Base-by-base conservation (phyloP, 2,329 filamentous ascomycete genomes). In the Alternaria panax region DNA sequence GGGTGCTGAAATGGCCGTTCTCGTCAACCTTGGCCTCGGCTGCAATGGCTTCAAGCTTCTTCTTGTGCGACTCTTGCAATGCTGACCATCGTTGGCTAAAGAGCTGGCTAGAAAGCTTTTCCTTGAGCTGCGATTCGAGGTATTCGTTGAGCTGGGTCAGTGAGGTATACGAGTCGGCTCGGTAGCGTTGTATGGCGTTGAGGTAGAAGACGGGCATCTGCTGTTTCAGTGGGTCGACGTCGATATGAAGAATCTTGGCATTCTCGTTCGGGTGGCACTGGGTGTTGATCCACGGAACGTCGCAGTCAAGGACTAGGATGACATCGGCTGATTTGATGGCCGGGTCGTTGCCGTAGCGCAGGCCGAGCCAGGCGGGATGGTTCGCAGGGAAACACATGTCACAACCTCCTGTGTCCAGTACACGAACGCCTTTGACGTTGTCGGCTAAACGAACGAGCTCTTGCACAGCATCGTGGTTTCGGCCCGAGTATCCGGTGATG, bases 221-320 rank as follows among this genome's bases (percentile, higher is more conserved):
- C 62, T 86, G 83, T 61, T 91, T 91, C 22, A 91, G 78, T 1
- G 88, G 87, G 63, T 91, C 89, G 34, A 86, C 81, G 65, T 91
- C 89, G 50, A 91, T 80, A 66, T 91, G 88, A 57, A 86, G 84
- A 63, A 91, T 86, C 59, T 83, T 86, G 2, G 87, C 84, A 7
- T 80, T 78, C 1, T 80, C 75, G 4, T 80, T 82, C 0, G 88
- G 88, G 45, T 84, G 83, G 78, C 85, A 88, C 61, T 88, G 87
- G 0, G 92, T 95, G n/a, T 90, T 88, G 55, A 97, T 93, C 92
- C 93, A 97, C 0, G 93, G 93, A 0, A 97, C 92, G 72, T 97
- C 93, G 64, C 92, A 96, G 77, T 97, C 91, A 24, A 96, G 74
- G 2, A 97, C 89, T 1, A 97, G 67, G 59, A 97, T 96, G 11